Percentiles rank a stretch among this genome's conserved stretches.
Evolutionary conservation across 108 stramenopile species (phyloP).

Genomic region (Pseudonitzschia delicatissima): DNA sequence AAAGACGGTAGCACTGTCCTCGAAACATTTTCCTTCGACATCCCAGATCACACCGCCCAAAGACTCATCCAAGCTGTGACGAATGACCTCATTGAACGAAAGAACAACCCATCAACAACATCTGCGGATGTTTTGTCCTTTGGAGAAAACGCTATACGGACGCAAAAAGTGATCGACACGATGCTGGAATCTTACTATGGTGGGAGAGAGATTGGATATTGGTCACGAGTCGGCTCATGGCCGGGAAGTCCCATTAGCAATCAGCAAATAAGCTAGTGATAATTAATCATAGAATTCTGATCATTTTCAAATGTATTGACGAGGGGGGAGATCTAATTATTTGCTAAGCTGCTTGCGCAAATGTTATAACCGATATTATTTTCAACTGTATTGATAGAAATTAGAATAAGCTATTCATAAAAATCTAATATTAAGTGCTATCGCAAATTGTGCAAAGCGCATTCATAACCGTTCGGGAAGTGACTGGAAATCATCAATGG

Average conservation of each 20-base stretch:
- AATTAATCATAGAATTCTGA: no score
- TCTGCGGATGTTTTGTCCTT: conserved; percentile 28
- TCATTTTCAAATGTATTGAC: no score
- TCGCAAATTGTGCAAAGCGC: neutral
- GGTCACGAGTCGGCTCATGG: conserved; percentile 31
- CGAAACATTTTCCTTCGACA: conserved; percentile 38
- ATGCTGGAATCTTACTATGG: conserved; percentile 54
- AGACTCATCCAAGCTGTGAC: conserved; percentile 57
- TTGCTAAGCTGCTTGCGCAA: no score
- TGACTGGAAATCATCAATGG: neutral
- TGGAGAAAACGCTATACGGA: conserved; percentile 53
- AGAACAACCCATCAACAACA: neutral
- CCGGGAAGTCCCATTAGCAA: neutral
- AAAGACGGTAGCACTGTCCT: conserved; percentile 23
- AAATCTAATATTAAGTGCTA: no score
- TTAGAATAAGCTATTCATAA: no score
- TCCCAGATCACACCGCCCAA: conserved; percentile 55
- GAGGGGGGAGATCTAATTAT: no score
- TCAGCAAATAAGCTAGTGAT: no score
- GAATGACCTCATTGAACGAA: conserved; percentile 31
- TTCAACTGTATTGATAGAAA: no score
- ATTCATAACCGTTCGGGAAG: conserved; percentile 1
- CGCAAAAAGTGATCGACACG: conserved; percentile 48
- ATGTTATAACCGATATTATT: no score
- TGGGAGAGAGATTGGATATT: conserved; percentile 56